A percentile compares a stretch with the other conserved stretches of the same genome.
phyloP scores from a whole-genome alignment of 352 stramenopile species.

The Halophytophthora batemanensis region DNA sequence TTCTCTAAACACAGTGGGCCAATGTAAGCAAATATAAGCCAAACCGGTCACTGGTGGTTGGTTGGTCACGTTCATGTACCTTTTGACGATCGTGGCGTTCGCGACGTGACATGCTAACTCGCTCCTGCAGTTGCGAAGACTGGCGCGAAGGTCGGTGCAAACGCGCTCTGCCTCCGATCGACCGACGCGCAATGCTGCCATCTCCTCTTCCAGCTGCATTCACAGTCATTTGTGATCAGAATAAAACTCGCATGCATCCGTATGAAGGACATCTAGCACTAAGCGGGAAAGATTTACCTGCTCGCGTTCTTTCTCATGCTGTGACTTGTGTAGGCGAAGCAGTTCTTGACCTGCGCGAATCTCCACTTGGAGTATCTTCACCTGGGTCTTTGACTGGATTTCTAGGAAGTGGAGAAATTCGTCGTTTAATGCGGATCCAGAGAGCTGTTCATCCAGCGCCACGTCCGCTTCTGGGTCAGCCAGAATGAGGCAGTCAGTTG shows the following conservation, averaged over 20 bases:
- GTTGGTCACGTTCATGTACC: constrained; percentile 26
- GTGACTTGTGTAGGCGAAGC: constrained; percentile 47
- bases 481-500: constrained; percentile 17
- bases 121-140: constrained; percentile 44
- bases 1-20: constrained; percentile 28
- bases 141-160: constrained; percentile 38
- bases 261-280: not conserved
- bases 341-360: constrained; percentile 58
- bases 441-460: not conserved
- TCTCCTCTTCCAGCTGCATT: constrained; percentile 48
- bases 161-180: constrained; percentile 42
- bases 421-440: constrained; percentile 10
- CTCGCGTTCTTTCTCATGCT: constrained; percentile 45
- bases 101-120: constrained; percentile 56
- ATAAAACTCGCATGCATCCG: not conserved
- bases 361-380: constrained; percentile 61
- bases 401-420: constrained; percentile 48
- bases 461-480: constrained; percentile 1
- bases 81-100: constrained; percentile 37
- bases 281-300: constrained; percentile 19
- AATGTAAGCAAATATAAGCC: not conserved
- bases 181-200: constrained; percentile 33
- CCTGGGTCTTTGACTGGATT: constrained; percentile 34
- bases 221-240: not conserved
- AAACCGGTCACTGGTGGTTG: not conserved